Percentiles rank a stretch among this genome's conserved stretches.
These are phyloP conservation scores for Rutstroemia sp. DNA, from an alignment of 2,329 filamentous ascomycete species.

Conservation along the genomic window DNA sequence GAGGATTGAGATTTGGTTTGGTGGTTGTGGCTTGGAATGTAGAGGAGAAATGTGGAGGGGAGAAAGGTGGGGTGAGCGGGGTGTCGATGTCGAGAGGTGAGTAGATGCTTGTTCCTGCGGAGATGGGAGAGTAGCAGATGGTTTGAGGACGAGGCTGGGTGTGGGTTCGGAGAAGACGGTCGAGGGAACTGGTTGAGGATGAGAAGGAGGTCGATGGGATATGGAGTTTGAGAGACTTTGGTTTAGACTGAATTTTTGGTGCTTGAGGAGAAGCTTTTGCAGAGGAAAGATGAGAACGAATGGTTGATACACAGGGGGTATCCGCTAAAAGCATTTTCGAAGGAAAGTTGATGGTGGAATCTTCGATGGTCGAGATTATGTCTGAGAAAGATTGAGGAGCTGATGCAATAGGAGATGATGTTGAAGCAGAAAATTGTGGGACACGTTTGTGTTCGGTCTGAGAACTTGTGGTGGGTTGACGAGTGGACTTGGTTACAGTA, in stretches of 20 bases:
- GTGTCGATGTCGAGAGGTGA: not conserved
- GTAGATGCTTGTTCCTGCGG: not conserved
- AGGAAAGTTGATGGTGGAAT: constrained; percentile 16
- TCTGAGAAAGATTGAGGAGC: not conserved
- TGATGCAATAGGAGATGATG: not conserved
- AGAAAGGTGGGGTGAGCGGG: not conserved
- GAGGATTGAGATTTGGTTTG: constrained; percentile 15
- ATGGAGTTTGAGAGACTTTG: not conserved
- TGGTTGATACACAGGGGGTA: constrained; percentile 17
- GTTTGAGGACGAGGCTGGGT: not conserved
- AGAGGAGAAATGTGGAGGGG: not conserved
- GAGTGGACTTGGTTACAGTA: not conserved
- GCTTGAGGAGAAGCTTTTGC: no score
- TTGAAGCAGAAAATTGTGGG: not conserved
- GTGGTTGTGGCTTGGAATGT: not conserved
- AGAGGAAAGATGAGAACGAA: constrained; percentile 10
- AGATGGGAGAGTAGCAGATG: not conserved
- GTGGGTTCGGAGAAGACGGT: not conserved
- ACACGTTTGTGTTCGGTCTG: not conserved
- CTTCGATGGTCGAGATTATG: constrained; percentile 18
- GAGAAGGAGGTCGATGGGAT: not conserved
- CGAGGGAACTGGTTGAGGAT: not conserved
- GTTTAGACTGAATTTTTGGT: not conserved
- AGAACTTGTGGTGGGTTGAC: not conserved
- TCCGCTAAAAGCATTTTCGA: constrained; percentile 16